A percentile compares a stretch with the other conserved stretches of the same genome.
phyloP scores from a whole-genome alignment of 352 stramenopile genomes.

The Ophiocytium majus region DNA sequence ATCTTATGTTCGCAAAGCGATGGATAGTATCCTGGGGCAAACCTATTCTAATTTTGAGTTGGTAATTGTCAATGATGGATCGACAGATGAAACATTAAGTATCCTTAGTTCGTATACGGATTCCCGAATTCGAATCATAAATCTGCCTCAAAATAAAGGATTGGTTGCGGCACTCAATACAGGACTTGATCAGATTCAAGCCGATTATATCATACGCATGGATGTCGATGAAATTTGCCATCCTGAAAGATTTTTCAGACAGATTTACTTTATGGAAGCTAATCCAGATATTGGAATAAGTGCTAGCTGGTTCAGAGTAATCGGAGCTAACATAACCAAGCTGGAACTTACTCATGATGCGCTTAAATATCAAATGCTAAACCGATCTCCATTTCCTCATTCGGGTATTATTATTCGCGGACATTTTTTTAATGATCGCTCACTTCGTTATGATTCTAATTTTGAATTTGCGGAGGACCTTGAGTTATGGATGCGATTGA shows the following conservation, averaged over 20 bases:
- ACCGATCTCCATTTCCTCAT: no score
- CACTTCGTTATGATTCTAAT: no score
- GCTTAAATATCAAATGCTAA: no score
- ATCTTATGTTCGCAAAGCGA: not conserved
- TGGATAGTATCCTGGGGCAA: not conserved
- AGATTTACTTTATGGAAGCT: not conserved
- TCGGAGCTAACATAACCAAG: no score
- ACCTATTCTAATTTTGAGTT: slow-evolving; percentile 10
- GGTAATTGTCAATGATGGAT: slow-evolving; percentile 1
- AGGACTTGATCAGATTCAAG: not conserved
- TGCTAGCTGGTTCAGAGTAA: no score
- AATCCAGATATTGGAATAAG: not conserved
- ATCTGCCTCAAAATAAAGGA: not conserved
- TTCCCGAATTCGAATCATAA: not conserved
- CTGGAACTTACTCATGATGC: no score
- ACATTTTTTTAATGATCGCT: no score
- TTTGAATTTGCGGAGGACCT: no score
- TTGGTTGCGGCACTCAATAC: not conserved
- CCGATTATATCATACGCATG: not conserved
- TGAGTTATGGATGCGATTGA: no score
- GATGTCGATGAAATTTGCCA: not conserved
- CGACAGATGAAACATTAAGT: not conserved
- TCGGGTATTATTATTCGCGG: no score
- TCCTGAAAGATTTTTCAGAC: not conserved
- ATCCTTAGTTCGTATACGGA: not conserved